Evolutionary conservation across 441 rosid genomes (phyloP).

Genomic region (Melastoma candidum): DNA sequence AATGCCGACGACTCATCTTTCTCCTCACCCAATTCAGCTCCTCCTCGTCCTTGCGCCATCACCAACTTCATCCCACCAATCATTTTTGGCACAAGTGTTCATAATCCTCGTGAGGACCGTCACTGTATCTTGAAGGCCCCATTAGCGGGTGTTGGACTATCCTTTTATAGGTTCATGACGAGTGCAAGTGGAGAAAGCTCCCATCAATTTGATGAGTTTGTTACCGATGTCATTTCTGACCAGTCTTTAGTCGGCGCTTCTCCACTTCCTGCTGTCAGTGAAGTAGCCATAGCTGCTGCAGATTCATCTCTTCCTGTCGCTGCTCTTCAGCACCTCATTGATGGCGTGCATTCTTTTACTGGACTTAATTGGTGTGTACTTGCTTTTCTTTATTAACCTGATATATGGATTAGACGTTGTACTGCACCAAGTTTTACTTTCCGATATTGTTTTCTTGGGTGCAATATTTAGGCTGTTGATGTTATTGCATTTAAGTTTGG

Average conservation of each 20-base stretch:
- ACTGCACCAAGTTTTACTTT: too few relatives aligned
- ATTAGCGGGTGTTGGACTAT: slow-evolving; percentile 21
- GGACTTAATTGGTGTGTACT: slow-evolving; percentile 33
- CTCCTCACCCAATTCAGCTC: too few relatives aligned
- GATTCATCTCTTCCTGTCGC: slow-evolving; percentile 42
- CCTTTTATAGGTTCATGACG: slow-evolving; percentile 30
- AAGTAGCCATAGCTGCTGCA: slow-evolving; percentile 46
- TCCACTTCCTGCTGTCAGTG: slow-evolving; percentile 25
- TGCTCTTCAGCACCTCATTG: slow-evolving; percentile 35
- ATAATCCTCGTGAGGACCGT: too few relatives aligned
- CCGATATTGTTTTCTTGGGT: too few relatives aligned
- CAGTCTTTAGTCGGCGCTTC: slow-evolving; percentile 15
- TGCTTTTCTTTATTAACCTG: background rate
- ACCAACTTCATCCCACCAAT: too few relatives aligned
- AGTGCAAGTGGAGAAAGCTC: slow-evolving; percentile 28
- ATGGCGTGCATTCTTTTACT: slow-evolving; percentile 33
- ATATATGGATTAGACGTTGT: too few relatives aligned
- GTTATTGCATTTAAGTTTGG: background rate
- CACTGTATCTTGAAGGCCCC: background rate
- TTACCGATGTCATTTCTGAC: slow-evolving; percentile 24
- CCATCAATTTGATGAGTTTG: slow-evolving; percentile 28
- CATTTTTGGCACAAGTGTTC: too few relatives aligned
- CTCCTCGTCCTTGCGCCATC: too few relatives aligned
- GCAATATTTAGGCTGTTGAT: too few relatives aligned
- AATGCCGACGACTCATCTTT: too few relatives aligned